Percentiles rank a stretch among this genome's conserved stretches.
These are phyloP conservation scores for Trypanosoma vivax DNA, from an alignment of 208 protist genomes.

Conservation along the genomic window DNA sequence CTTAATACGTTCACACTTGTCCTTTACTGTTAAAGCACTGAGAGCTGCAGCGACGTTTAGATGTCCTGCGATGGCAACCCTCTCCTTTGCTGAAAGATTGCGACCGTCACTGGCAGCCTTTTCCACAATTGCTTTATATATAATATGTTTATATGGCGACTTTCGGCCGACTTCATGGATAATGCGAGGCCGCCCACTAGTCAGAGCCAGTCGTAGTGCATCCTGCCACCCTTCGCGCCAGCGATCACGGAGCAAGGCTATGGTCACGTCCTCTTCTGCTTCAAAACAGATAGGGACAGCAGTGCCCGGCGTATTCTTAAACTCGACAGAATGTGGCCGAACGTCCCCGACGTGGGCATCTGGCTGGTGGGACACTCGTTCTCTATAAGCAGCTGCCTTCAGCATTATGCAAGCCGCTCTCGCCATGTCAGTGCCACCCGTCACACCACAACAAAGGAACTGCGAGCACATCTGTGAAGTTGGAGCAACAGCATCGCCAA, in stretches of 20 bases:
- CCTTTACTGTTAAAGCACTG: not conserved
- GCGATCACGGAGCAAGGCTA: slow-evolving; percentile 36
- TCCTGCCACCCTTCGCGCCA: slow-evolving; percentile 60
- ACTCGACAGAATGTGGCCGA: not conserved
- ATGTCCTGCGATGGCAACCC: slow-evolving; percentile 29
- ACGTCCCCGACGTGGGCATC: not conserved
- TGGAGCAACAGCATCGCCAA: slow-evolving; percentile 41
- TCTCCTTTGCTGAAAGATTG: slow-evolving; percentile 25
- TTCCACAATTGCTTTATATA: slow-evolving; percentile 26
- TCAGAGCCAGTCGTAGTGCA: slow-evolving; percentile 46
- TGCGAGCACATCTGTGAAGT: slow-evolving; percentile 41
- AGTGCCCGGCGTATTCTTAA: slow-evolving; percentile 19
- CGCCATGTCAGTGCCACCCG: slow-evolving; percentile 16
- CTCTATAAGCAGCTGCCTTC: slow-evolving; percentile 5
- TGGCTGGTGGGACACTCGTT: not conserved
- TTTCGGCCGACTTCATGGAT: slow-evolving; percentile 24
- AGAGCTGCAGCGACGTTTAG: slow-evolving; percentile 6
- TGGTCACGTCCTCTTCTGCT: slow-evolving; percentile 21
- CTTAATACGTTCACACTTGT: not conserved
- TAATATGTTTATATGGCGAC: slow-evolving; percentile 22
- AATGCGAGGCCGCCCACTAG: slow-evolving; percentile 27
- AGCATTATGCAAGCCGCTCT: slow-evolving; percentile 20
- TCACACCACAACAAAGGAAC: slow-evolving; percentile 40
- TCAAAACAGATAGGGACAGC: slow-evolving; percentile 31
- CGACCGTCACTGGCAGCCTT: slow-evolving; percentile 1